Conservation (phyloP, 2,329 filamentous ascomycete species). For the Drechslerella dactyloides region DNA sequence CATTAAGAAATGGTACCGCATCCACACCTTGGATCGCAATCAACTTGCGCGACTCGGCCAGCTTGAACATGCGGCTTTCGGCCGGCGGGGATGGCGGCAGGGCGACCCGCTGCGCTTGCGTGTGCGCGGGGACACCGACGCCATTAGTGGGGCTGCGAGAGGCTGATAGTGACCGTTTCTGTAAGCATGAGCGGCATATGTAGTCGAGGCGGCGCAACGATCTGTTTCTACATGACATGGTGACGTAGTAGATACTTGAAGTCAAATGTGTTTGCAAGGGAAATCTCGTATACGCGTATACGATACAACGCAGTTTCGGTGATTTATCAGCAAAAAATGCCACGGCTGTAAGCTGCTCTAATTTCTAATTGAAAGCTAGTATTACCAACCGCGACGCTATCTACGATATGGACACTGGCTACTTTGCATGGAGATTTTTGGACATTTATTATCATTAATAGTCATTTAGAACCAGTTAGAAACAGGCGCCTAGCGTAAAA, state of each 20-base stretch:
- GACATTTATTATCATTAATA: background rate
- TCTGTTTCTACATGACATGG: slow-evolving; percentile 27
- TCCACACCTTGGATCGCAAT: slow-evolving; percentile 81
- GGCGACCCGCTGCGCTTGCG: slow-evolving; percentile 13
- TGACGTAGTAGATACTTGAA: background rate
- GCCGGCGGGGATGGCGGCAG: slow-evolving; percentile 27
- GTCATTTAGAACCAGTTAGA: too few species aligned
- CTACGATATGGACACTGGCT: too few species aligned
- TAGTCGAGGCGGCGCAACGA: slow-evolving; percentile 21
- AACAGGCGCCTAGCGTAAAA: too few species aligned
- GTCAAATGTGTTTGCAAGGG: slow-evolving; percentile 3
- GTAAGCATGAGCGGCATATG: slow-evolving; percentile 42
- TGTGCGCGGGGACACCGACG: background rate
- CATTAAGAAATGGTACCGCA: slow-evolving; percentile 83
- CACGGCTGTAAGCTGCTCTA: slow-evolving; percentile 13
- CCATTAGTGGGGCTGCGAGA: slow-evolving; percentile 21
- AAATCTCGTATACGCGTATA: slow-evolving; percentile 2
- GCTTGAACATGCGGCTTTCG: slow-evolving; percentile 61
- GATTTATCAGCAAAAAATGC: slow-evolving; percentile 51
- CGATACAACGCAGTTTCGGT: slow-evolving; percentile 25
- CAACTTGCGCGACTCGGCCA: slow-evolving; percentile 74
- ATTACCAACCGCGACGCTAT: too few species aligned
- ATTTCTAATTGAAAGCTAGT: too few species aligned
- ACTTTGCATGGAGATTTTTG: too few species aligned
- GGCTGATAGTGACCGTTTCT: slow-evolving; percentile 35